phyloP scores from a whole-genome alignment of 73 alveolate species.

The Tetrahymena elliotti region DNA sequence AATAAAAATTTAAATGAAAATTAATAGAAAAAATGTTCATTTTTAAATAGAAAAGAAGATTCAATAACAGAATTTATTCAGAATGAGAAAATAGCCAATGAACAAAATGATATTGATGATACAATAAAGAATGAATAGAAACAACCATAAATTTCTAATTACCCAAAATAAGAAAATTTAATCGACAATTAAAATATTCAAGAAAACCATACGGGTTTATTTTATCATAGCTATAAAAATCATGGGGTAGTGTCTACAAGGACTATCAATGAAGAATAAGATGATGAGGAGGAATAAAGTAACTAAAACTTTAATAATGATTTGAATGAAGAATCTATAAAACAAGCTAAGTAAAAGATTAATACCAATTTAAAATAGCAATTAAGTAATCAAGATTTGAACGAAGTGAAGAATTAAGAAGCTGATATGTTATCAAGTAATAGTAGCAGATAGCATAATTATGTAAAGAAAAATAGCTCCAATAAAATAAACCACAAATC shows the following conservation, averaged over 20 bases:
- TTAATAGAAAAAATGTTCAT: not conserved
- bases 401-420: too few species aligned
- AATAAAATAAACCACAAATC: too few species aligned
- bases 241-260: not conserved
- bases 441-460: too few species aligned
- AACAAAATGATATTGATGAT: too few species aligned
- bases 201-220: not conserved
- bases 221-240: not conserved
- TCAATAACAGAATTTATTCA: not conserved
- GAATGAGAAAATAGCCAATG: too few species aligned
- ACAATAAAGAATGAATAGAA: too few species aligned
- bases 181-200: too few species aligned
- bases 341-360: not conserved
- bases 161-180: not conserved
- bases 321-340: not conserved
- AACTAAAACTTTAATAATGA: not conserved
- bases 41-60: not conserved
- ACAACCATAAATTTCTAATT: not conserved
- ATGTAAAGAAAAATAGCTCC: too few species aligned
- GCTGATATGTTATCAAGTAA: too few species aligned
- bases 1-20: not conserved
- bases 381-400: not conserved
- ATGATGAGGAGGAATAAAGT: not conserved
- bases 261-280: not conserved
- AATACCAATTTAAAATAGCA: too few species aligned